Percentiles rank a stretch among this genome's conserved stretches.
Conservation (phyloP, 2,329 filamentous ascomycete species). For the Trichoderma sp. region DNA sequence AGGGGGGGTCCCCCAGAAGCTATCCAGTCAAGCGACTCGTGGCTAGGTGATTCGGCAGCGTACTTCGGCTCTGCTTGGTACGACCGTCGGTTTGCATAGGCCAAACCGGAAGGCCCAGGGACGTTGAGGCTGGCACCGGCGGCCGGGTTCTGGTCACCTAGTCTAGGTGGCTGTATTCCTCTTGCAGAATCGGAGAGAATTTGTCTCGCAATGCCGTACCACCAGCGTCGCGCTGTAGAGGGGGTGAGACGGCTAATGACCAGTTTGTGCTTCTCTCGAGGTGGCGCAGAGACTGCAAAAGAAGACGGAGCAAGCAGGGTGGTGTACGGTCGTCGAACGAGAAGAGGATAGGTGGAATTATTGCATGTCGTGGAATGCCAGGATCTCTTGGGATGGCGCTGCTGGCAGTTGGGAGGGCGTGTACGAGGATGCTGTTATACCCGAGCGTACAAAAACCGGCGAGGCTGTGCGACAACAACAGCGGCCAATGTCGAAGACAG, state of each 20-base stretch:
- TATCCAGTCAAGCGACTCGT: no score
- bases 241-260: constrained; percentile 12
- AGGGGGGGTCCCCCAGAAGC: not conserved
- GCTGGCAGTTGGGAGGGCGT: constrained; percentile 24
- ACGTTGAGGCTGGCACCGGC: not conserved
- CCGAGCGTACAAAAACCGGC: constrained; percentile 20
- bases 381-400: constrained; percentile 24
- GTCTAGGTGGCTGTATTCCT: not conserved
- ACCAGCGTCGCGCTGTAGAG: not conserved
- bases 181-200: constrained; percentile 16
- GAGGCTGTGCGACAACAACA: constrained; percentile 25
- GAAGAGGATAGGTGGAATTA: constrained; percentile 28
- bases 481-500: constrained; percentile 7
- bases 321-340: constrained; percentile 16
- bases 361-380: constrained; percentile 33
- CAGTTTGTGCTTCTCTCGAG: not conserved
- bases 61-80: constrained; percentile 13
- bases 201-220: constrained; percentile 9
- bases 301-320: constrained; percentile 13
- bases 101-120: not conserved
- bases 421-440: constrained; percentile 25
- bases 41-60: constrained; percentile 1
- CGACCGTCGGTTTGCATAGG: constrained; percentile 25
- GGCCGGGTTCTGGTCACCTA: not conserved
- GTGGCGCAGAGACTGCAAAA: constrained; percentile 8